Base-by-base conservation (phyloP, 1,284 basidiomycete genomes). In the Melampsora larici-populina region DNA sequence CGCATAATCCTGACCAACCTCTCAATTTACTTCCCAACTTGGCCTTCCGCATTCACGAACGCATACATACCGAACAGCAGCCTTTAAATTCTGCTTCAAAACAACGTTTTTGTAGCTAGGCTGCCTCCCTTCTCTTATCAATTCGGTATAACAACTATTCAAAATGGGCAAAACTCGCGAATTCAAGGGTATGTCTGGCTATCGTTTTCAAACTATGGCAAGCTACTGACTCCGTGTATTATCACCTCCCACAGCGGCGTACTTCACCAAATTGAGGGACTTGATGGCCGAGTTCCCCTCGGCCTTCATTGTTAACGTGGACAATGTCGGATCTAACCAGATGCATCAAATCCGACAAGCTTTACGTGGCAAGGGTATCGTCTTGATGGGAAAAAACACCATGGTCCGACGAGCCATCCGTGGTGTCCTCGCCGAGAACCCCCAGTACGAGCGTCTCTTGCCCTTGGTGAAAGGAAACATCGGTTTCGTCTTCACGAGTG, bases 301-400 rank as follows among this genome's bases (percentile, higher is more conserved):
- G 80, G 94, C 99, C 87, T 98, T 99, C 89, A 85, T 99, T 81
- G 96, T 98, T 88, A 98, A 98, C 87, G 94, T 99, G 84, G 97
- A 99, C 90, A 99, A 99, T 87, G 96, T 99, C 84, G 93, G 93
- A 79, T 98, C 95, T 80, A 97, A 98, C 89, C 97, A 99, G 87
- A 85, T 95, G 93, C 94, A 97, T 85, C 94, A 97, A 86, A 98
- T 99, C 85, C 95, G 97, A 88, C 91, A 93, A 82, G 88, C 96
- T 73, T 90, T 99, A 85, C 94, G 97, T 83, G 94, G 94, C 84
- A 94, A 93, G 86, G 97, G 92, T 88, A 87, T 94, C 79, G 95
- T 99, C 81, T 87, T 99, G 83, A 99, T 99, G 97, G 96, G 96
- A 85, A 99, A 99, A 88, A 99, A 99, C 91, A 99, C 97, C 85